These are phyloP conservation scores for Alternaria sp. DNA, from an alignment of 2,329 filamentous ascomycete species.

Conservation along the genomic window DNA sequence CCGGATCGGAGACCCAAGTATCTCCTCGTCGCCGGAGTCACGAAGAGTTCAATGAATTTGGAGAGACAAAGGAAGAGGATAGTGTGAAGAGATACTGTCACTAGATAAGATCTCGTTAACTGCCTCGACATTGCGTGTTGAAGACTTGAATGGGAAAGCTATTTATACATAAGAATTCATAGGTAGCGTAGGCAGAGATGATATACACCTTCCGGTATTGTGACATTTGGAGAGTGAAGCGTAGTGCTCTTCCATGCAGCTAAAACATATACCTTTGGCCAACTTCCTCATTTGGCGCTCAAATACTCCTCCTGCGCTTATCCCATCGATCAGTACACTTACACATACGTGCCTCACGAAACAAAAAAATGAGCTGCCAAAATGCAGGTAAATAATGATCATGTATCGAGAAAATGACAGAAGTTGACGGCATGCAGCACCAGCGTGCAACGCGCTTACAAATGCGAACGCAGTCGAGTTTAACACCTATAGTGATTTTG, in stretches of 20 bases:
- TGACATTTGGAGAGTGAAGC: neutral
- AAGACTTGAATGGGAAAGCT: neutral
- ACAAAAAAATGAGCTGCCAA: neutral
- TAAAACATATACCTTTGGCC: too few relatives aligned
- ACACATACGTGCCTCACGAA: neutral
- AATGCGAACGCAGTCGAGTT: neutral
- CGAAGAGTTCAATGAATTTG: neutral
- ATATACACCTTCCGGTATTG: neutral
- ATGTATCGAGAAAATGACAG: neutral
- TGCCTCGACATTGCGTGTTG: neutral
- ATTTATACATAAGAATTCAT: neutral
- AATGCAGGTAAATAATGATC: neutral
- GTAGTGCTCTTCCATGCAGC: neutral
- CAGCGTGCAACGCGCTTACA: neutral
- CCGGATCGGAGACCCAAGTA: neutral
- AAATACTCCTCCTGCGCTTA: neutral
- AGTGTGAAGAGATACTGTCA: neutral
- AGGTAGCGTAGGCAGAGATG: neutral
- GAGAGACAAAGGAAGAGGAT: neutral
- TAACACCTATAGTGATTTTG: conserved; percentile 9
- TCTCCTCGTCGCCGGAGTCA: neutral
- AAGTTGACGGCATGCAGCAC: neutral
- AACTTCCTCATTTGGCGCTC: neutral
- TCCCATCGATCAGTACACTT: too few relatives aligned
- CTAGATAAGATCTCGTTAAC: neutral